Evolutionary conservation across 345 rosid genomes (phyloP), one percentile per base, ranked within the genome.

Genomic region (Pistacia vera): DNA sequence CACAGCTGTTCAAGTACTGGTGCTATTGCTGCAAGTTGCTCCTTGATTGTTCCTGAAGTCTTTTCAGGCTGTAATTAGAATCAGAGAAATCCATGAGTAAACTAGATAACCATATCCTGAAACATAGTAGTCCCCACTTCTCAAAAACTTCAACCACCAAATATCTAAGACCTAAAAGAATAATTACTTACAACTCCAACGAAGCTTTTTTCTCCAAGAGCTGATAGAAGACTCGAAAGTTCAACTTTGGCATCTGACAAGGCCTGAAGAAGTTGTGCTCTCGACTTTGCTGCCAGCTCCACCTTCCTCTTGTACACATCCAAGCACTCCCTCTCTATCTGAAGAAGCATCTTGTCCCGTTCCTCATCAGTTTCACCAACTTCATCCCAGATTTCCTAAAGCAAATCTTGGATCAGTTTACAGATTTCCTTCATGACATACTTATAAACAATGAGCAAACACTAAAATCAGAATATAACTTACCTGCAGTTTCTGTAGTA

Each of bases 331-430:
- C 90, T 90, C 79, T 93, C 98, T 80, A 93, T 91, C 80, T 89
- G 97, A 77, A 96, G 97, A 79, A 96, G 94, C 93, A 91, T 81
- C 86, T 88, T 96, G 83, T 96, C 97, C 75, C 99, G 82, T 65
- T 96, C 95, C 71, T 93, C 99, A 20, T 96, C 99, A 64, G 81
- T 87, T 86, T 93, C 98, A 73, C 98, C 99, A 75, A 96, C 99
- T 80, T 96, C 99, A 86, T 96, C 98, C 98, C 99, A 96, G 59
- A 96, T 92, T 90, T 91, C 97, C 98, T 96, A 68, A 61, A 72
- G 61, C 25, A 77, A 22, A 73, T 67, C 49, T 76, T 16, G 51
- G 67, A 63, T 56, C 71, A 22, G 67, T 41, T 66, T 65, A 65
- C 36, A 11, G 25, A 56, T 57, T 57, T 56, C 71, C 61, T 12